Conservation (phyloP, 1,139 yeast species). For the Candida tunisiensis region DNA sequence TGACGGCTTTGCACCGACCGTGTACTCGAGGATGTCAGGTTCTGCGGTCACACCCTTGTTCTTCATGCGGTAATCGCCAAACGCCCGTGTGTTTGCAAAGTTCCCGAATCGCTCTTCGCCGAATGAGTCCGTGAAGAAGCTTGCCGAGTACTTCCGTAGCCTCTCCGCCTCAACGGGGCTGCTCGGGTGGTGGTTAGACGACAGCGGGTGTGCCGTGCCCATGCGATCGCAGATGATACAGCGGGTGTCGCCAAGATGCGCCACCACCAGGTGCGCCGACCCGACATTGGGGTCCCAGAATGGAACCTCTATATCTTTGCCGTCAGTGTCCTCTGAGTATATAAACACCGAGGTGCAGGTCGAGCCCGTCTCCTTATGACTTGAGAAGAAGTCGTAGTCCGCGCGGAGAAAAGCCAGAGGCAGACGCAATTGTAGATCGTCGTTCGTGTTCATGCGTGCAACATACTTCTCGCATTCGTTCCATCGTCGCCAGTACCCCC, state of each 20-base stretch:
- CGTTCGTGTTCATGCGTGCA: constrained; percentile 20
- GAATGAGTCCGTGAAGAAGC: constrained; percentile 74
- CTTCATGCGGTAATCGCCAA: constrained; percentile 77
- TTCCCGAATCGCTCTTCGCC: constrained; percentile 80
- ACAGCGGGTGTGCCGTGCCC: constrained; percentile 68
- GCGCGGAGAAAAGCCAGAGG: constrained; percentile 46
- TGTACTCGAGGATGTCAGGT: constrained; percentile 62
- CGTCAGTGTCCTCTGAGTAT: constrained; percentile 26
- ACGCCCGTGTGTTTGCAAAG: constrained; percentile 82
- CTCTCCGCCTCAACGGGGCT: constrained; percentile 65
- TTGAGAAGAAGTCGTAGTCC: constrained; percentile 28
- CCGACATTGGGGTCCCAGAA: constrained; percentile 61
- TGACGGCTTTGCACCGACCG: constrained; percentile 30
- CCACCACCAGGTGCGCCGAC: constrained; percentile 55
- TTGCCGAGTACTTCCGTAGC: constrained; percentile 52
- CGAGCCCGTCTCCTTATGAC: constrained; percentile 39
- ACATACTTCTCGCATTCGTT: constrained; percentile 28
- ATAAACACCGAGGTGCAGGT: constrained; percentile 69
- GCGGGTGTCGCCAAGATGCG: constrained; percentile 92
- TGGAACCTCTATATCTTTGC: too few species aligned
- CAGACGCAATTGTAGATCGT: constrained; percentile 43
- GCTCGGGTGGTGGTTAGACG: constrained; percentile 76
- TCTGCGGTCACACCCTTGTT: constrained; percentile 79
- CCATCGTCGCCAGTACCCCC: constrained; percentile 86
- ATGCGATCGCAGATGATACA: constrained; percentile 44